Conservation (phyloP, 2,329 filamentous ascomycete genomes). For the Aureobasidium sp. region DNA sequence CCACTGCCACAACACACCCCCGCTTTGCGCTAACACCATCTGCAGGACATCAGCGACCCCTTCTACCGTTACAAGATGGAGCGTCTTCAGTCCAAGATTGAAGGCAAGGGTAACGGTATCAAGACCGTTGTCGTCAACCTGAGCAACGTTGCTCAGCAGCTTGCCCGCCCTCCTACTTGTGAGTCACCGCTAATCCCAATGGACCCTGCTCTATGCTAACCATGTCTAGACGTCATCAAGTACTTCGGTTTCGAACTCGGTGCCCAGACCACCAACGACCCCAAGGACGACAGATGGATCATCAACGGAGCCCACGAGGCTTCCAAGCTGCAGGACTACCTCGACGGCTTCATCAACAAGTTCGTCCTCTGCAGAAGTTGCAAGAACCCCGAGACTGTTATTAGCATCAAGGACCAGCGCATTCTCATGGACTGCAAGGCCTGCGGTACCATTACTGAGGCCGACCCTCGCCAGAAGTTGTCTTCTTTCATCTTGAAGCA, state of each 20-base stretch:
- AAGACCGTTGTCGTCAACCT: slow-evolving; percentile 98
- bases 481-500: slow-evolving; percentile 97
- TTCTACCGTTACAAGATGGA: slow-evolving; percentile 99
- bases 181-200: slow-evolving; percentile 20
- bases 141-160: slow-evolving; percentile 82
- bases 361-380: slow-evolving; percentile 99
- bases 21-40: slow-evolving; percentile 17
- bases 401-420: slow-evolving; percentile 78
- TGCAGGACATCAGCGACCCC: slow-evolving; percentile 80
- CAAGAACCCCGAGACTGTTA: slow-evolving; percentile 98
- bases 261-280: slow-evolving; percentile 96
- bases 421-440: slow-evolving; percentile 98
- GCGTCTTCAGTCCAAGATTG: slow-evolving; percentile 95
- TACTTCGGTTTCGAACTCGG: slow-evolving; percentile 99
- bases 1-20: background rate
- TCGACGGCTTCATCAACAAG: slow-evolving; percentile 96
- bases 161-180: slow-evolving; percentile 82
- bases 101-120: slow-evolving; percentile 99
- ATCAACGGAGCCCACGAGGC: slow-evolving; percentile 98
- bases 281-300: slow-evolving; percentile 97
- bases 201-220: slow-evolving; percentile 10
- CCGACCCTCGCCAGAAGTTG: slow-evolving; percentile 90
- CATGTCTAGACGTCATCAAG: slow-evolving; percentile 73
- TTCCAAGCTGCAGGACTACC: slow-evolving; percentile 91
- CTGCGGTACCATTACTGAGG: slow-evolving; percentile 86